A percentile compares a stretch with the other conserved stretches of the same genome.
These are phyloP conservation scores for Dunaliella sp. DNA, from an alignment of 139 green algal species.

Conservation along the genomic window DNA sequence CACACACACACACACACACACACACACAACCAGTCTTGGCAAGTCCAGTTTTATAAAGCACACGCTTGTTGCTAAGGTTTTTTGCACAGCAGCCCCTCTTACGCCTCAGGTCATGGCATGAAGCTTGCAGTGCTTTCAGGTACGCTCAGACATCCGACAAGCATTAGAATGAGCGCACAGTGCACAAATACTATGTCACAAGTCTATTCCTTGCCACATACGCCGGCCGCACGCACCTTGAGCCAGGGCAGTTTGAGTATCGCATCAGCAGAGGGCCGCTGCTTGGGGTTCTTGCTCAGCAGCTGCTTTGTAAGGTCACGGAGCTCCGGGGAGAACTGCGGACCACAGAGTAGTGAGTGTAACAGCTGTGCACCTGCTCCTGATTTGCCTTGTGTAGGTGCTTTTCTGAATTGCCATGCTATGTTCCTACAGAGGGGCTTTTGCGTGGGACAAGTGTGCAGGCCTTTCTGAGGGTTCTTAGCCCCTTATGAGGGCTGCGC, in stretches of 20 bases:
- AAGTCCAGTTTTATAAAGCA: no score
- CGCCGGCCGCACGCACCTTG: no score
- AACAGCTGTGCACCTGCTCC: no score
- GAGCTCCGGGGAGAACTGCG: constrained; percentile 29
- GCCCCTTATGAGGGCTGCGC: no score
- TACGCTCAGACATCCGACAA: background rate
- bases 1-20: background rate
- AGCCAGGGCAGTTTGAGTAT: constrained; percentile 43
- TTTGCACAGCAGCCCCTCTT: background rate
- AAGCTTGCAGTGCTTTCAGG: background rate
- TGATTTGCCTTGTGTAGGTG: no score
- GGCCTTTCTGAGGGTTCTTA: no score
- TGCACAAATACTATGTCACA: background rate
- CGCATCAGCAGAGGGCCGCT: constrained; percentile 28
- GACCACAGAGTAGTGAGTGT: no score
- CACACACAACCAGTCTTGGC: background rate
- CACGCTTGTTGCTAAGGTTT: background rate
- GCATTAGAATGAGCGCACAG: background rate
- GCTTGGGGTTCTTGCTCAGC: constrained; percentile 35
- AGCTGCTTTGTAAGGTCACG: constrained; percentile 38
- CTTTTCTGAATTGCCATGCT: no score
- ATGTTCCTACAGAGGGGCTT: no score
- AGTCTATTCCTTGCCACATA: no score
- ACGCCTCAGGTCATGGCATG: background rate
- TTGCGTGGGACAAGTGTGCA: no score